These are phyloP conservation scores for Crithidia fasciculata DNA, from an alignment of 208 protist species.

Conservation along the genomic window DNA sequence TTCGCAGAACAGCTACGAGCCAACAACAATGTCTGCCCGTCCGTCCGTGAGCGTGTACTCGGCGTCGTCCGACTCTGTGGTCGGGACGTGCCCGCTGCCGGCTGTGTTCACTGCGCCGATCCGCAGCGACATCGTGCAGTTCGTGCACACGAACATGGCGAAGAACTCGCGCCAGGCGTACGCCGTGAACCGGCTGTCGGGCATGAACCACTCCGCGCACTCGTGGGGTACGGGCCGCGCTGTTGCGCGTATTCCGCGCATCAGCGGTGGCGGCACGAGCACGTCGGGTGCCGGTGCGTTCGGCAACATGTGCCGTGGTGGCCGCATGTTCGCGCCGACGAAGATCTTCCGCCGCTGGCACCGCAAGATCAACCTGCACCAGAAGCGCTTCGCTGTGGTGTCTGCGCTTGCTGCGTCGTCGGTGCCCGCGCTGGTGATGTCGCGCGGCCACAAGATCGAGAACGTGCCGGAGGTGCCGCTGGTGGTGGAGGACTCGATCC, in stretches of 20 bases:
- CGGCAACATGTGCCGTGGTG: conserved; percentile 99
- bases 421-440: conserved; percentile 96
- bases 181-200: conserved; percentile 94
- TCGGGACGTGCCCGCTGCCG: conserved; percentile 75
- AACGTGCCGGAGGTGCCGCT: conserved; percentile 96
- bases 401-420: conserved; percentile 98
- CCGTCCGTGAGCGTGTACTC: conserved; percentile 90
- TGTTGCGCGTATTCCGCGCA: conserved; percentile 99
- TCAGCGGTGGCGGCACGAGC: conserved; percentile 97
- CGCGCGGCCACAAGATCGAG: conserved; percentile 98
- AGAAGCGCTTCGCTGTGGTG: conserved; percentile 96
- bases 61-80: conserved; percentile 78
- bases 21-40: conserved; percentile 73
- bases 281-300: conserved; percentile 98
- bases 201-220: conserved; percentile 97
- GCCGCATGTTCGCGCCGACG: conserved; percentile 99
- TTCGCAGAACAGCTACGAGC: conserved; percentile 11
- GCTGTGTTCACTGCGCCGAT: conserved; percentile 88
- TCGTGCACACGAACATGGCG: conserved; percentile 97
- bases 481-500: conserved; percentile 93
- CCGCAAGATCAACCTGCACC: conserved; percentile 97
- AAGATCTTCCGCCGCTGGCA: conserved; percentile 98
- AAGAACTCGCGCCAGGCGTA: conserved; percentile 99
- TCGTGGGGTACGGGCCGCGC: conserved; percentile 99
- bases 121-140: conserved; percentile 87